Evolutionary conservation across 2,329 filamentous ascomycete species (phyloP), one percentile per base, ranked within the genome.

Genomic region (Nemania sp.): DNA sequence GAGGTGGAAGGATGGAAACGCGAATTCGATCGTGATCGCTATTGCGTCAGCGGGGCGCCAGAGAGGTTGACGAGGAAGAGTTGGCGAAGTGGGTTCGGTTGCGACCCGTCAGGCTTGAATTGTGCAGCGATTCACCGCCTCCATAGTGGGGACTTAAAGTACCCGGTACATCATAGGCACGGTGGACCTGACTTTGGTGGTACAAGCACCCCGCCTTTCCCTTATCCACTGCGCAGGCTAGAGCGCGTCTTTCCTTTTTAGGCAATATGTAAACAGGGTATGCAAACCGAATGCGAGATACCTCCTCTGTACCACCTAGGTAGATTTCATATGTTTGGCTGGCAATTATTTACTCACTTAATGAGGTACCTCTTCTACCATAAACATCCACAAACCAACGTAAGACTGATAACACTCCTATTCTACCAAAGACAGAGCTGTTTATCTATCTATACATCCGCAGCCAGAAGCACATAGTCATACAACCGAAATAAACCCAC

Each of bases 241-340:
- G n/a, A 39, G 13, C 12, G 32, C 25, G 40, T 59, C 53, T 67
- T 68, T 62, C 72, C 71, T 46, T 55, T 73, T 74, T 65, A 20
- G 70, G 74, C 50, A 63, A 56, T 65, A 76, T 72, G 77, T 79
- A 78, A 80, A 80, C 75, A 80, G n/a, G n/a, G n/a, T n/a, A n/a
- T 63, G 25, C 11, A 20, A 20, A n/a, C 20, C 21, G 29, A 10
- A 15, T n/a, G n/a, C n/a, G n/a, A n/a, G n/a, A n/a, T 50, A 39
- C 10, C 40, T 15, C 40, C n/a, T n/a, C n/a, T n/a, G n/a, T 43
- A 25, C 18, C 13, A 43, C 20, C 5, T 21, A 25, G 29, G 15
- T n/a, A 40, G 5, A 12, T n/a, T 20, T 29, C 25, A 29, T 29
- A 29, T 29, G 25, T 29, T 29, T 4, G 3, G 7, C 25, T 35